Conservation (phyloP, 2,329 filamentous ascomycete genomes). For the Rosellinia necatrix region DNA sequence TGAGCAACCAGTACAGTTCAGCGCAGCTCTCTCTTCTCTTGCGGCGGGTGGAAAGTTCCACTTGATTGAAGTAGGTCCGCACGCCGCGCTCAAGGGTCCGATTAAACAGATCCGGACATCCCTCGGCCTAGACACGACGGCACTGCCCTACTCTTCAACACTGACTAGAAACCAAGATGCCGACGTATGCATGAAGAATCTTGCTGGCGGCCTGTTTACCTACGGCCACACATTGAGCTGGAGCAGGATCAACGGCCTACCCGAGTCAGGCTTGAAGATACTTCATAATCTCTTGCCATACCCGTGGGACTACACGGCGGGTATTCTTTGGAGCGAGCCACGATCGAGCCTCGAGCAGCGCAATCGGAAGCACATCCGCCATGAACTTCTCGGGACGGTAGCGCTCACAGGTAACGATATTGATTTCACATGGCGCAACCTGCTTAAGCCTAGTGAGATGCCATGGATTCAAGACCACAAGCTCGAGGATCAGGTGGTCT, state of each 20-base stretch:
- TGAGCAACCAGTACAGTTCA: constrained; percentile 23
- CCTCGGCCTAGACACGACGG: not conserved
- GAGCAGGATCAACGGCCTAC: constrained; percentile 5
- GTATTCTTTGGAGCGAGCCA: constrained; percentile 32
- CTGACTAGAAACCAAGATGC: constrained; percentile 9
- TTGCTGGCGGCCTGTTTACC: constrained; percentile 18
- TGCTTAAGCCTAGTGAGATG: not conserved
- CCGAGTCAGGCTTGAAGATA: not conserved
- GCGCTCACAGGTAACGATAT: constrained; percentile 21
- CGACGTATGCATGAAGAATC: not conserved
- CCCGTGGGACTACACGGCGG: not conserved
- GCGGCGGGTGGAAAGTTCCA: not conserved
- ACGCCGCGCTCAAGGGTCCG: constrained; percentile 43
- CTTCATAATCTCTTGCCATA: constrained; percentile 17
- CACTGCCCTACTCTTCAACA: not conserved
- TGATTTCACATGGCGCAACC: constrained; percentile 25
- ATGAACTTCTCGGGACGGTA: constrained; percentile 46
- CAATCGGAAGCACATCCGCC: constrained; percentile 36
- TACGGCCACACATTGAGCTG: constrained; percentile 10
- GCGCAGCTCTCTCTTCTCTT: not conserved
- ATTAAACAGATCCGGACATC: constrained; percentile 36
- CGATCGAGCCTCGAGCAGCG: constrained; percentile 36
- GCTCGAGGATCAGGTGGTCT: not conserved
- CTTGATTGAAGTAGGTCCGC: constrained; percentile 16
- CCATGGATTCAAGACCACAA: constrained; percentile 12